A percentile compares a stretch with the other conserved stretches of the same genome.
Conservation (phyloP, 1,139 yeast species). For the Blastobotrys illinoisensis region DNA sequence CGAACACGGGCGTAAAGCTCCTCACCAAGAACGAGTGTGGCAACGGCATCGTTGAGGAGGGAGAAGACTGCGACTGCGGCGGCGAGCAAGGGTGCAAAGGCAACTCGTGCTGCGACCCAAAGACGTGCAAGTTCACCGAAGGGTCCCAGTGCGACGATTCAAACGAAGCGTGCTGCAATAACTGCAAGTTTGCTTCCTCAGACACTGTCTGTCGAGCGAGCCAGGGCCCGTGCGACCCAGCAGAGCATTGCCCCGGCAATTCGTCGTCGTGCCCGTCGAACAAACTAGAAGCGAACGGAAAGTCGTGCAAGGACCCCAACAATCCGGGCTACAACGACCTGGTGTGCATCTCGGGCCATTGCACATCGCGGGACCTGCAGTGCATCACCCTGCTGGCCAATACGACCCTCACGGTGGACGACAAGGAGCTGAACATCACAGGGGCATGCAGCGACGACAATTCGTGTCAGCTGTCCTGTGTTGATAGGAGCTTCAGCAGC, state of each 20-base stretch:
- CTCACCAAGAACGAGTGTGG: constrained; percentile 35
- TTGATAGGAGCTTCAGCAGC: constrained; percentile 24
- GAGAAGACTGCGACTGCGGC: constrained; percentile 40
- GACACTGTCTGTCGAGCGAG: constrained; percentile 31
- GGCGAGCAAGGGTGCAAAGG: constrained; percentile 34
- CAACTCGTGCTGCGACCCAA: constrained; percentile 35
- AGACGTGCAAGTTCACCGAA: constrained; percentile 32
- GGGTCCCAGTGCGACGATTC: constrained; percentile 36
- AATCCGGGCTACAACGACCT: constrained; percentile 18
- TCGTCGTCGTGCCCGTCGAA: constrained; percentile 34
- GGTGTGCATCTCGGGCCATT: constrained; percentile 35
- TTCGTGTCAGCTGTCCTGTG: constrained; percentile 32
- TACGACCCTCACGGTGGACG: constrained; percentile 23
- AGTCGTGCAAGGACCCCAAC: constrained; percentile 23
- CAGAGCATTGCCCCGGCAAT: constrained; percentile 35
- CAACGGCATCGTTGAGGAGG: constrained; percentile 39
- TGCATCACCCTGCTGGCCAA: constrained; percentile 31
- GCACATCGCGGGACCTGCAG: constrained; percentile 36
- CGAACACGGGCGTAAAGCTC: constrained; percentile 32
- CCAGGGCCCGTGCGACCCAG: constrained; percentile 36
- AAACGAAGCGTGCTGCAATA: constrained; percentile 33
- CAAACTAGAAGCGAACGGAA: constrained; percentile 27
- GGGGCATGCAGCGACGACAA: constrained; percentile 30
- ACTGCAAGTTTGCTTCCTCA: constrained; percentile 31
- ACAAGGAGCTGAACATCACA: constrained; percentile 26